Conservation (phyloP, 306 rosid genomes). For the Cicer cuneatum region DNA sequence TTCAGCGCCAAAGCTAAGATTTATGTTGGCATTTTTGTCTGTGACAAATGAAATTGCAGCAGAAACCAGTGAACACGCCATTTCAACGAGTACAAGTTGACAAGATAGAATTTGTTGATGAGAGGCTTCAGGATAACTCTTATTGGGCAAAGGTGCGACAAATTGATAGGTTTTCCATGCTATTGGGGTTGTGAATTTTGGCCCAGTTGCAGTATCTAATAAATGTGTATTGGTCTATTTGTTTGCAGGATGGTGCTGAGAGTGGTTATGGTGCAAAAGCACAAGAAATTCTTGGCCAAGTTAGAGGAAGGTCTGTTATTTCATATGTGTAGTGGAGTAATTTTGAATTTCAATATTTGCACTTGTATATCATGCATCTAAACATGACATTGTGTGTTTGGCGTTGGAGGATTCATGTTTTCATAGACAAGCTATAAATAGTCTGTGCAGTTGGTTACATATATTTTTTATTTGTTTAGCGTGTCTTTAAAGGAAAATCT, state of each 20-base stretch:
- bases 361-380: background rate
- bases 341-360: background rate
- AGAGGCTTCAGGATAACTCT: slow-evolving; percentile 86
- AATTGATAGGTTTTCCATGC: slow-evolving; percentile 34
- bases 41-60: slow-evolving; percentile 58
- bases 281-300: slow-evolving; percentile 90
- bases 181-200: background rate
- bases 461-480: background rate
- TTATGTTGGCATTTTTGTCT: slow-evolving; percentile 26
- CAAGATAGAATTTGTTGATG: slow-evolving; percentile 60
- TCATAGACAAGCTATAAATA: background rate
- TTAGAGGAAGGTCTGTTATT: slow-evolving; percentile 80
- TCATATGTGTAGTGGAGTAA: background rate
- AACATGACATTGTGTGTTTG: slow-evolving; percentile 22
- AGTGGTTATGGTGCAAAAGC: slow-evolving; percentile 97
- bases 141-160: slow-evolving; percentile 92
- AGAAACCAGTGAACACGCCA: slow-evolving; percentile 59
- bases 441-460: background rate
- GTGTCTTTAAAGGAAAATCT: slow-evolving; percentile 23
- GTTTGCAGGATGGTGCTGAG: slow-evolving; percentile 84
- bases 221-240: slow-evolving; percentile 37
- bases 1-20: slow-evolving; percentile 19
- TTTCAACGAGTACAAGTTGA: slow-evolving; percentile 87
- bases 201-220: background rate
- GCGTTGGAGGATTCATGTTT: background rate